Base-by-base conservation (phyloP, 495 filamentous ascomycete genomes). In the Annulohypoxylon moriforme region DNA sequence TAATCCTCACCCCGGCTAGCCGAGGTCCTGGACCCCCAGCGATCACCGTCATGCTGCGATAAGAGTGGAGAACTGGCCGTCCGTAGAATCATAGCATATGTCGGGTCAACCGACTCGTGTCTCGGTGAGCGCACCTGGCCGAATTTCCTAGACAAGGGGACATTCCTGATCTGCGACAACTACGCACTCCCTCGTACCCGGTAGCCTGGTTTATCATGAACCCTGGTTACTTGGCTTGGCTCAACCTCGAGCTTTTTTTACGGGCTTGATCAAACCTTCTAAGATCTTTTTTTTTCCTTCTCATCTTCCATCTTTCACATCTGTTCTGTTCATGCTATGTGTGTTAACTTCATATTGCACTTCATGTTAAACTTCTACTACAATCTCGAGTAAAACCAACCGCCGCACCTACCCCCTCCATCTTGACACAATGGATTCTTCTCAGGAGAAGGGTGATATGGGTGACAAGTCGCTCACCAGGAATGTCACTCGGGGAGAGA, bases 391-490 rank as follows among this genome's bases (percentile, higher is more conserved):
- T 25, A 24, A 24, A n/a, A n/a, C 24, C 14, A n/a, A n/a, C 47
- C 11, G n/a, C 22, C 24, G 24, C 10, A 5, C 9, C n/a, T 6
- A 52, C 9, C 47, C 2, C 47, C 22, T n/a, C 47, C 24, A 52
- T 52, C 47, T 29, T 52, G 4, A 52, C n/a, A 52, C 4, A 24
- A 52, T 52, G 47, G 47, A 29, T 52, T 52, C 47, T n/a, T 52
- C 47, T n/a, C 22, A 52, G 47, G 47, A 52, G 24, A 52, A 52
- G 47, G 24, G 47, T 27, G 47, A 27, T 29, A n/a, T 27, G 22
- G 24, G 47, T 52, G 47, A 52, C 24, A 29, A 27, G 24, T 52
- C 47, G 29, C 47, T 52, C 47, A 29, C 24, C 24, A 24, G 24
- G 1, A 52, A 14, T 52, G 24, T 27, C 24, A 52, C 22, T 29